Conservation (phyloP, 2,329 filamentous ascomycete genomes). For the Dactylellina leptospora region DNA sequence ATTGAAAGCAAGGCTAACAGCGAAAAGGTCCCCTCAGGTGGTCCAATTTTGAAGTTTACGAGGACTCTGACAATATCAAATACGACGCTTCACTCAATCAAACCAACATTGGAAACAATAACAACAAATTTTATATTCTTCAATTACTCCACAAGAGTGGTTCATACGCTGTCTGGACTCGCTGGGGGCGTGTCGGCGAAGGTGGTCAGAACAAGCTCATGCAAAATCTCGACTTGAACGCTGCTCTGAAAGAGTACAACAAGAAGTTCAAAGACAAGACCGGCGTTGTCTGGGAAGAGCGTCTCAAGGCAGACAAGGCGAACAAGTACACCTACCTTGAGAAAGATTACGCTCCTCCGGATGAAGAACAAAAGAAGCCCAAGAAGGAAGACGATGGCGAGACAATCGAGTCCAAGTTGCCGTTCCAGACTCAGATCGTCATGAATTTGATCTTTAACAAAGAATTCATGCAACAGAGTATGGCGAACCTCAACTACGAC, state of each 20-base stretch:
- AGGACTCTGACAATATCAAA: conserved; percentile 71
- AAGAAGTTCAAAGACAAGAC: conserved; percentile 72
- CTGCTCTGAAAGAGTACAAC: conserved; percentile 66
- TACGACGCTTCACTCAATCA: conserved; percentile 84
- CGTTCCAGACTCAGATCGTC: conserved; percentile 67
- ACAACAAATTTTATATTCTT: conserved; percentile 76
- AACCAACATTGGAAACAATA: conserved; percentile 73
- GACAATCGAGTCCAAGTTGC: conserved; percentile 68
- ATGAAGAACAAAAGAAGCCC: conserved; percentile 65
- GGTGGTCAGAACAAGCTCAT: conserved; percentile 65
- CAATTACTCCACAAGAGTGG: conserved; percentile 65
- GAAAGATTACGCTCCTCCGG: conserved; percentile 74
- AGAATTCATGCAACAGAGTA: conserved; percentile 70
- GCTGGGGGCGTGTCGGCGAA: conserved; percentile 81
- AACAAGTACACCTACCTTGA: conserved; percentile 83
- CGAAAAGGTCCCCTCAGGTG: conserved; percentile 58
- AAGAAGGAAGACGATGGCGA: conserved; percentile 59
- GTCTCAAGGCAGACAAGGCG: conserved; percentile 67
- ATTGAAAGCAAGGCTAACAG: conserved; percentile 32
- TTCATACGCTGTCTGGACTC: conserved; percentile 72
- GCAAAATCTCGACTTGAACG: conserved; percentile 59
- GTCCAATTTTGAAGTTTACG: conserved; percentile 67
- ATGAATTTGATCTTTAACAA: conserved; percentile 86
- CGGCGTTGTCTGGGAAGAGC: conserved; percentile 67
- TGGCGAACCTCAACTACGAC: conserved; percentile 75